Base-by-base conservation (phyloP, 805 yeast genomes). In the Starmerella bacillaris region DNA sequence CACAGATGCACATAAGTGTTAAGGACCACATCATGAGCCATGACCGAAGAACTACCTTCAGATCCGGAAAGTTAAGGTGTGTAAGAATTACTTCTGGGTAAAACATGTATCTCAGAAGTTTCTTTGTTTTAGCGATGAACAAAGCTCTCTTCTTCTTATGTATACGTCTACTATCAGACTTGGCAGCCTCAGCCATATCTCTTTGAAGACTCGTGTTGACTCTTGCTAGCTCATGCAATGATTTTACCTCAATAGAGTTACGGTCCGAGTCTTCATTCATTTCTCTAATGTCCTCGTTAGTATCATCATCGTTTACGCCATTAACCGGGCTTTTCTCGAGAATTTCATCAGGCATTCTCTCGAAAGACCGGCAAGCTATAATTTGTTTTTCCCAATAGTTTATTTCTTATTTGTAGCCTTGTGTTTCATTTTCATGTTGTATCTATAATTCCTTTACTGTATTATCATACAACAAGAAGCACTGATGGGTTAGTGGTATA, bases 11-110 rank as follows among this genome's bases (percentile, higher is more conserved):
- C 14, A 52, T 30, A 11, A 51, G 18, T 11, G 45, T 33, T 4
- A 45, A 35, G 2, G 47, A 36, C 51, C 51, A 51, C 37, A 47
- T 37, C 27, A 36, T 41, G 5, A 43, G 21, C 55, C 55, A 51
- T 2, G 54, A 47, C 3, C 55, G 36, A 12, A 44, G 27, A 1
- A 49, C 39, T 5, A 36, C 27, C 19, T 40, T 45, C 16, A 51
- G 32, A 24, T 51, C 47, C 4, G 33, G 21, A 16, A 17, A 21
- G 31, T 51, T 51, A n/a, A 50, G 37, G 31, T 50, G 53, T n/a
- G 41, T n/a, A 17, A 44, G 21, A 8, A 51, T 37, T 20, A 46
- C 17, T 33, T 39, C 30, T 2, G 48, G 48, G 35, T 34, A 39
- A 2, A 44, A 7, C 3, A 37, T 34, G 4, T 30, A 26, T 18